These are phyloP conservation scores for Pulicaria dysenterica DNA, from an alignment of 129 eudicot genomes.

Conservation along the genomic window DNA sequence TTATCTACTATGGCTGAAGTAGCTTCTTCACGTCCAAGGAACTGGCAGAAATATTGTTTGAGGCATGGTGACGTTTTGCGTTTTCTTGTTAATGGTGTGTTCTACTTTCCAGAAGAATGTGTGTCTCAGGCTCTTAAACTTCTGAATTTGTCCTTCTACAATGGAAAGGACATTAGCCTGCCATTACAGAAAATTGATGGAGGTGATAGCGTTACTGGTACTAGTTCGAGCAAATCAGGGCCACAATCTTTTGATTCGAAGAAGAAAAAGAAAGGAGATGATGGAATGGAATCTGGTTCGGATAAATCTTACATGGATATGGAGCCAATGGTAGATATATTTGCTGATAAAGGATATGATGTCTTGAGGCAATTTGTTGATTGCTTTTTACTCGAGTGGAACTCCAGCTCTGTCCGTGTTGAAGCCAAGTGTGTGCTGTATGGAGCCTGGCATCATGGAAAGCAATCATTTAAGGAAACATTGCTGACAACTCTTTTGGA, in stretches of 20 bases:
- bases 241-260: slow-evolving; percentile 67
- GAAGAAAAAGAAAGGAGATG: slow-evolving; percentile 97
- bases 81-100: slow-evolving; percentile 74
- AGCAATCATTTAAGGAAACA: slow-evolving; percentile 72
- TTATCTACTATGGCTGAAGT: slow-evolving; percentile 93
- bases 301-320: slow-evolving; percentile 90
- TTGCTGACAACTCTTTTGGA: slow-evolving; percentile 72
- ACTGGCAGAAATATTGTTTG: slow-evolving; percentile 97
- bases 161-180: slow-evolving; percentile 72
- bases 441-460: slow-evolving; percentile 96
- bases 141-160: slow-evolving; percentile 77
- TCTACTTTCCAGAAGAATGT: slow-evolving; percentile 89
- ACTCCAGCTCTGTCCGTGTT: slow-evolving; percentile 84
- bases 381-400: slow-evolving; percentile 92
- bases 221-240: slow-evolving; percentile 63
- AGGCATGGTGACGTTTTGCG: slow-evolving; percentile 87
- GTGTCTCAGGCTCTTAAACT: slow-evolving; percentile 85
- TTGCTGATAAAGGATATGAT: slow-evolving; percentile 67
- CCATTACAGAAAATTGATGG: slow-evolving; percentile 69
- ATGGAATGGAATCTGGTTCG: slow-evolving; percentile 62
- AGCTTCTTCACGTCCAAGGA: slow-evolving; percentile 93
- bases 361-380: slow-evolving; percentile 81
- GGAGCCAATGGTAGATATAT: slow-evolving; percentile 81
- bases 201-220: slow-evolving; percentile 53
- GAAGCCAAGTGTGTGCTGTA: slow-evolving; percentile 86